Evolutionary conservation across 805 yeast genomes (phyloP), one percentile per base, ranked within the genome.

Genomic region (Danielozyma ontarioensis): DNA sequence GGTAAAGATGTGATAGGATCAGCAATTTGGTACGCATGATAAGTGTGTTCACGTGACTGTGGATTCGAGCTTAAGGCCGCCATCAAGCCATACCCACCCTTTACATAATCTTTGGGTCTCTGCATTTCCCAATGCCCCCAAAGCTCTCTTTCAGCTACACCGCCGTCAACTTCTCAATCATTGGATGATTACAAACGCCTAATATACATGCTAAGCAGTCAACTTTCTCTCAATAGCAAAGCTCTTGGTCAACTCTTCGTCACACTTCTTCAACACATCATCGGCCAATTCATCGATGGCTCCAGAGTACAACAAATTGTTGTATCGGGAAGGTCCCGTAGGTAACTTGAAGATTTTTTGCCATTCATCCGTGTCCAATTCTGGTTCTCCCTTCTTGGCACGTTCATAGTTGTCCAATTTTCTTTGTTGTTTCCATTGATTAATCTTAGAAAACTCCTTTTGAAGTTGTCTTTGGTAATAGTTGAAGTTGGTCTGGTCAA

Each of bases 401-500:
- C 83, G 70, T 45, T 70, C 74, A 27, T 70, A 67, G 59, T 82
- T 81, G 47, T 82, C 89, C 38, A 72, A 67, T 57, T 74, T 73
- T 53, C 83, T 67, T 57, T 76, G 78, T 50, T 74, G 78, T 53
- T 80, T 80, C 89, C 90, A 84, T 53, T 79, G 85, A 42, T 69
- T 67, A 44, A 84, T 71, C 64, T 80, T 83, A 39, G 77, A 60
- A 55, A 71, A 65, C 54, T 84, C 94, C 54, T 87, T 74, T 30
- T 78, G 73, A 39, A 76, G 67, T 48, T 76, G 80, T 65, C 94
- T 78, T 63, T 83, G 93, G 66, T 76, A 83, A 62, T 80, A 83
- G 67, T 83, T 81, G 69, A 81, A 79, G 61, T 80, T 83, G 45
- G 81, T 80, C 55, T 82, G 84, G 54, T 81, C 88, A 55, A 80